phyloP scores from a whole-genome alignment of 1,139 yeast genomes.

The Nakaseomyces delphensis region DNA sequence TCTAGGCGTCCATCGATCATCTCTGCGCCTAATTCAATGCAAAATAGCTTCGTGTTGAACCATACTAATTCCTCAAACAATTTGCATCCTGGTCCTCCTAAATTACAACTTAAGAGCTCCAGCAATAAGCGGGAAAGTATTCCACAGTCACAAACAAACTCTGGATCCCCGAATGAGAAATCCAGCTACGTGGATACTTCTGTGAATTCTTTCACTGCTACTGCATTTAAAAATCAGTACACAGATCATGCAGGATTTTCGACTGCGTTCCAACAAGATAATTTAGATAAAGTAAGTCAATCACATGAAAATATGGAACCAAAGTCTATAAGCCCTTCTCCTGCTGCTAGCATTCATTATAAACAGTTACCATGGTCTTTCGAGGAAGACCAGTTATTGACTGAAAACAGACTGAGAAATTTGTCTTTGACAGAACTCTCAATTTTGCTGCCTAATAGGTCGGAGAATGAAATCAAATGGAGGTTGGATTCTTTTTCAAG shows the following conservation, averaged over 20 bases:
- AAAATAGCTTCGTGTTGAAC: constrained; percentile 7
- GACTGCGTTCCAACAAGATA: background rate
- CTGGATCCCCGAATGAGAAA: background rate
- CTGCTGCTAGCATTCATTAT: background rate
- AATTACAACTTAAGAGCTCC: background rate
- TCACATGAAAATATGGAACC: constrained; percentile 2
- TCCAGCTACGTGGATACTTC: background rate
- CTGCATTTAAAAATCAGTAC: constrained; percentile 4
- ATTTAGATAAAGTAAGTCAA: background rate
- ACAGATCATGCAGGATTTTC: background rate
- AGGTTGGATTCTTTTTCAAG: constrained; percentile 26
- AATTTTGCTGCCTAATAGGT: constrained; percentile 59
- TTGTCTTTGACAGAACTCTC: constrained; percentile 67
- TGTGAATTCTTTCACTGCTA: constrained; percentile 1
- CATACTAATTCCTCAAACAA: background rate
- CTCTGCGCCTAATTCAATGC: constrained; percentile 17
- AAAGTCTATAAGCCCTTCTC: background rate
- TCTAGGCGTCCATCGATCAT: constrained; percentile 26
- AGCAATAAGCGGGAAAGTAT: background rate
- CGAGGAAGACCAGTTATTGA: constrained; percentile 65
- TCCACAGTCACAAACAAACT: background rate
- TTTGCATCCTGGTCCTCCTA: constrained; percentile 1
- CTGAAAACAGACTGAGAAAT: constrained; percentile 46
- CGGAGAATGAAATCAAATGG: constrained; percentile 69
- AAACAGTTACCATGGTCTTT: constrained; percentile 12